Evolutionary conservation across 768 basidiomycete species (phyloP).

Genomic region (Vararia minispora): DNA sequence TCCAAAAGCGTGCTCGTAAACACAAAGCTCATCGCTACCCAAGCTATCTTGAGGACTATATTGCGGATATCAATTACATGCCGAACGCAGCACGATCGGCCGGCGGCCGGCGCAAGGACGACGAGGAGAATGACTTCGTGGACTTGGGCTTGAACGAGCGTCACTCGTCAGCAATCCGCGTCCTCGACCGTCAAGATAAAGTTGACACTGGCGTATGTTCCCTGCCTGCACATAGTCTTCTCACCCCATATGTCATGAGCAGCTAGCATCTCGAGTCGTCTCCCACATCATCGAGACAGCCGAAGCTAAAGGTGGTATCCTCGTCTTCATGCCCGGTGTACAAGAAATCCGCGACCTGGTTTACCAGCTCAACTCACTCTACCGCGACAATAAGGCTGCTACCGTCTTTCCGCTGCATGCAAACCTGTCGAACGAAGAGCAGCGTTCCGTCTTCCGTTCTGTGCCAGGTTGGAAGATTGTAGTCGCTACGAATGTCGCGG

Average conservation of each 20-base stretch:
- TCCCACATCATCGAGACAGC: constrained; percentile 44
- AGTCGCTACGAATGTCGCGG: constrained; percentile 85
- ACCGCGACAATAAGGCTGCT: constrained; percentile 25
- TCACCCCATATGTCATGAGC: not conserved
- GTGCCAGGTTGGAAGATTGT: constrained; percentile 72
- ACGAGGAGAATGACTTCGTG: constrained; percentile 26
- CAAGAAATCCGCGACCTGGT: constrained; percentile 79
- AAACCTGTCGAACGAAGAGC: constrained; percentile 78
- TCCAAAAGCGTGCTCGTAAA: not conserved
- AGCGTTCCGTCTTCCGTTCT: constrained; percentile 60
- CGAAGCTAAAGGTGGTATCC: constrained; percentile 48
- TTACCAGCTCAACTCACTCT: constrained; percentile 34
- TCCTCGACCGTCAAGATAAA: constrained; percentile 45
- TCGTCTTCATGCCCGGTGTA: constrained; percentile 87
- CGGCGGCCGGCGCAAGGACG: constrained; percentile 7
- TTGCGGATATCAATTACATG: constrained; percentile 6
- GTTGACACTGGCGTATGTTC: constrained; percentile 63
- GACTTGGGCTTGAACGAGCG: constrained; percentile 41
- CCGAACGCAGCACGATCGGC: not conserved
- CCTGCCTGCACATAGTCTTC: too few relatives aligned
- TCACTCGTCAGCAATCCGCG: constrained; percentile 43
- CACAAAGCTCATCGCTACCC: not conserved
- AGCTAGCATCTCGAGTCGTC: constrained; percentile 38
- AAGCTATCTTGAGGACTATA: constrained; percentile 12
- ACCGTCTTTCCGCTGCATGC: constrained; percentile 78